Evolutionary conservation across 1,139 yeast species (phyloP).

Genomic region (Hyphopichia pseudoburtonii): DNA sequence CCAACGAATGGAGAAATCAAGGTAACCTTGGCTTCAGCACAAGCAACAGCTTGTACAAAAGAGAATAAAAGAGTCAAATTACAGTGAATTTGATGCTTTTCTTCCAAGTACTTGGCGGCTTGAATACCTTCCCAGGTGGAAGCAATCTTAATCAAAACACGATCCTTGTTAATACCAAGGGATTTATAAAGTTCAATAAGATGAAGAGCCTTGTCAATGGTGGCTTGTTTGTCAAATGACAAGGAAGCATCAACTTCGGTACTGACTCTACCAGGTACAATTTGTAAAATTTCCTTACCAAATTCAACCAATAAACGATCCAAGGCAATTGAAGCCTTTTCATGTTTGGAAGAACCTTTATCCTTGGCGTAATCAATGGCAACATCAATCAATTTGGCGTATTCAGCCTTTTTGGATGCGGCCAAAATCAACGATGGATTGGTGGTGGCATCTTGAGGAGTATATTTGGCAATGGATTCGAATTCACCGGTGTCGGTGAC

Average conservation of each 20-base stretch:
- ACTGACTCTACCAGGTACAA: constrained; percentile 98
- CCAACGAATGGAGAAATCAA: constrained; percentile 98
- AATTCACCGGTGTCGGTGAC: constrained; percentile 99
- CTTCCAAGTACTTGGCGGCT: constrained; percentile 95
- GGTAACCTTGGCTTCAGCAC: constrained; percentile 97
- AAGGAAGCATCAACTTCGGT: constrained; percentile 99
- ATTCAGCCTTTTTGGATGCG: constrained; percentile 88
- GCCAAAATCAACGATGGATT: constrained; percentile 97
- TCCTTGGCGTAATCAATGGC: constrained; percentile 87
- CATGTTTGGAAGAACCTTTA: constrained; percentile 49
- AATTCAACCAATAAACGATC: constrained; percentile 94
- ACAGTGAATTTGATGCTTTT: constrained; percentile 88
- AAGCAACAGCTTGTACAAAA: constrained; percentile 96
- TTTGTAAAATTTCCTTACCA: constrained; percentile 88
- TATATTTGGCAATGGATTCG: constrained; percentile 94
- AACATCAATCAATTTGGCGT: constrained; percentile 83
- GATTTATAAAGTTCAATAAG: constrained; percentile 82
- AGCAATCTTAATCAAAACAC: constrained; percentile 93
- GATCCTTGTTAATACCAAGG: constrained; percentile 81
- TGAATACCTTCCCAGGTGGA: constrained; percentile 99
- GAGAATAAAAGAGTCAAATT: constrained; percentile 95
- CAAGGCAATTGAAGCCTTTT: constrained; percentile 69
- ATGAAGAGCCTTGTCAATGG: constrained; percentile 87
- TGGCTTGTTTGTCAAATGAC: constrained; percentile 91
- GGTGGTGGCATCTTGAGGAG: constrained; percentile 99